Percentiles rank a stretch among this genome's conserved stretches.
phyloP scores from a whole-genome alignment of 2,329 filamentous ascomycete species.

The Fusarium succisae region DNA sequence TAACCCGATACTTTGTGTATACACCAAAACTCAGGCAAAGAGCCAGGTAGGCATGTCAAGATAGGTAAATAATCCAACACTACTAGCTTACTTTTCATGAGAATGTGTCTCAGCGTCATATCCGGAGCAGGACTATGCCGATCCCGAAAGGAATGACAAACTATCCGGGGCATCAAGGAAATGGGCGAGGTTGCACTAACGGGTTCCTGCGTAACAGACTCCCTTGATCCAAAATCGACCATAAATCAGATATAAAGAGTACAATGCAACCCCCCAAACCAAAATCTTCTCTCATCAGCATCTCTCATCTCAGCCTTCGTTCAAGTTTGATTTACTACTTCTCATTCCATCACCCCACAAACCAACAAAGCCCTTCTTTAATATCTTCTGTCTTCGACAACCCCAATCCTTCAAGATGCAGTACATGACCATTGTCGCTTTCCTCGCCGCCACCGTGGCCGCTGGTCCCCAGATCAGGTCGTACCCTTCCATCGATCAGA shows the following conservation, averaged over 20 bases:
- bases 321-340: neutral
- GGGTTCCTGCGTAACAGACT: neutral
- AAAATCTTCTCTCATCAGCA: neutral
- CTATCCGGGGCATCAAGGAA: neutral
- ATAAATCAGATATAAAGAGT: neutral
- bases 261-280: neutral
- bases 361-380: neutral
- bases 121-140: neutral
- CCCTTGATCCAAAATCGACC: neutral
- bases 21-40: neutral
- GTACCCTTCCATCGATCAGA: neutral
- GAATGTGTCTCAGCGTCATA: neutral
- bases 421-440: neutral
- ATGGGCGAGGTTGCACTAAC: neutral
- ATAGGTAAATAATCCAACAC: neutral
- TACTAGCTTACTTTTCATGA: neutral
- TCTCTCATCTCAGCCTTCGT: neutral
- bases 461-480: neutral
- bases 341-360: neutral
- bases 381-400: neutral
- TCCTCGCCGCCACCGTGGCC: neutral
- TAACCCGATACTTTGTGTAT: neutral
- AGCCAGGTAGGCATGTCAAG: neutral
- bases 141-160: neutral
- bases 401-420: neutral